A percentile compares a stretch with the other conserved stretches of the same genome.
Evolutionary conservation across 768 basidiomycete genomes (phyloP).

Genomic region (Amanita polypyramis): DNA sequence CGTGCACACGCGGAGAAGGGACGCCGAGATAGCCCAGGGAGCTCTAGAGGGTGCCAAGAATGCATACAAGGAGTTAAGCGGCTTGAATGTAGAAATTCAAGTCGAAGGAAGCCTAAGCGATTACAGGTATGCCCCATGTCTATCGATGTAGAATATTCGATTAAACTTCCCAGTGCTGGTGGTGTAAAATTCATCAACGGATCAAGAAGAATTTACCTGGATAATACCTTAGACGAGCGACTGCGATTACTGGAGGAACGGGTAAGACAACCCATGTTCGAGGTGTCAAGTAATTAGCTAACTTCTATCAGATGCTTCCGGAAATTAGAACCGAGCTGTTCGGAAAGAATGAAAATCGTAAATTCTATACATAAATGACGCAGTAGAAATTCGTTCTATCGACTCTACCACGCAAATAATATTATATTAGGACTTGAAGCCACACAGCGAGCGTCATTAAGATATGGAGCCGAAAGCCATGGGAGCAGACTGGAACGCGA

Average conservation of each 20-base stretch:
- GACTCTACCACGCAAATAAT: background rate
- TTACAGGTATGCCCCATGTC: conserved; percentile 43
- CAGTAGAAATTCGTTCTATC: background rate
- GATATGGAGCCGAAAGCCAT: no score
- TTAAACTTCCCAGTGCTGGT: conserved; percentile 52
- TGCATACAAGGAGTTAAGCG: conserved; percentile 71
- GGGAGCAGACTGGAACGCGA: no score
- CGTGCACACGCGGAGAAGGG: conserved; percentile 58
- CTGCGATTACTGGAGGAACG: conserved; percentile 82
- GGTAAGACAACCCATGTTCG: conserved; percentile 29
- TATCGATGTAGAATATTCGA: background rate
- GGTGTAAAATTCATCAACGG: conserved; percentile 73
- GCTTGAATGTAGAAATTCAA: conserved; percentile 45
- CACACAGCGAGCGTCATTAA: no score
- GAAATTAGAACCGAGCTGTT: conserved; percentile 88
- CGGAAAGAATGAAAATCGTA: conserved; percentile 84
- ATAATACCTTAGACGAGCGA: conserved; percentile 93
- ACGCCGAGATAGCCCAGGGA: conserved; percentile 46
- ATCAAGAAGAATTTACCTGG: conserved; percentile 71
- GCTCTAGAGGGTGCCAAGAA: conserved; percentile 57
- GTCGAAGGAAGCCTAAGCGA: conserved; percentile 56
- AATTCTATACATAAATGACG: conserved; percentile 60
- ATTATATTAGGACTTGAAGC: background rate
- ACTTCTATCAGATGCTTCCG: conserved; percentile 73
- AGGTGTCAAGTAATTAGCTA: background rate